Evolutionary conservation across 108 stramenopile genomes (phyloP).

Genomic region (Chaetoceros muelleri): DNA sequence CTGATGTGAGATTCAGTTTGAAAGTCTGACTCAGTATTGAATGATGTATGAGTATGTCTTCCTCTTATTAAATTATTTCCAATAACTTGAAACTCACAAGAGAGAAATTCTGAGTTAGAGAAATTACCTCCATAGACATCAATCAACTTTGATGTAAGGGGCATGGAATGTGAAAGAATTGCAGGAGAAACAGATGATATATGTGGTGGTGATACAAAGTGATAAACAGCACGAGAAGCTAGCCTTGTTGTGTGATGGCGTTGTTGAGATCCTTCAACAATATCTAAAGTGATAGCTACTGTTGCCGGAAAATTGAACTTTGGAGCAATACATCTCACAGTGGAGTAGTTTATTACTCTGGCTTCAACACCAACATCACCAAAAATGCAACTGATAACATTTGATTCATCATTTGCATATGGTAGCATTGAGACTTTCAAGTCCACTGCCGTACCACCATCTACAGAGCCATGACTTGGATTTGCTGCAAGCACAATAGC

Average conservation of each 20-base stretch:
- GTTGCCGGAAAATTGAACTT: conserved; percentile 3
- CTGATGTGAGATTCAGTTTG: not conserved
- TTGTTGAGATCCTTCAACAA: conserved; percentile 1
- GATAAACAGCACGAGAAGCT: not conserved
- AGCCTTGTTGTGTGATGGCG: not conserved
- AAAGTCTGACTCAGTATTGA: not conserved
- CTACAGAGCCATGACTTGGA: not conserved
- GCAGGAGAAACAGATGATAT: not conserved
- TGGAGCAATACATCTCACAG: conserved; percentile 18
- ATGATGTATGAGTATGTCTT: not conserved
- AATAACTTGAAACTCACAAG: not conserved
- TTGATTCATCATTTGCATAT: not conserved
- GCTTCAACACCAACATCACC: conserved; percentile 16
- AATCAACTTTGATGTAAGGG: not conserved
- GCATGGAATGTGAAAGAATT: not conserved
- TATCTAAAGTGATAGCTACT: conserved; percentile 17
- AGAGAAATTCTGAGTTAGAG: not conserved
- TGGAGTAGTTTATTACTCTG: conserved; percentile 11
- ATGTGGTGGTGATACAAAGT: not conserved
- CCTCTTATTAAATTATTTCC: too few relatives aligned
- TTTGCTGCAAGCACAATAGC: not conserved
- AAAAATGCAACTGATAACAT: conserved; percentile 15
- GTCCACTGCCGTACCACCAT: not conserved
- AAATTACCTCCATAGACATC: not conserved
- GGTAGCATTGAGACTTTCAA: conserved; percentile 18